Conservation (phyloP, 2,329 filamentous ascomycete species). For the Pezicula radicicola region DNA sequence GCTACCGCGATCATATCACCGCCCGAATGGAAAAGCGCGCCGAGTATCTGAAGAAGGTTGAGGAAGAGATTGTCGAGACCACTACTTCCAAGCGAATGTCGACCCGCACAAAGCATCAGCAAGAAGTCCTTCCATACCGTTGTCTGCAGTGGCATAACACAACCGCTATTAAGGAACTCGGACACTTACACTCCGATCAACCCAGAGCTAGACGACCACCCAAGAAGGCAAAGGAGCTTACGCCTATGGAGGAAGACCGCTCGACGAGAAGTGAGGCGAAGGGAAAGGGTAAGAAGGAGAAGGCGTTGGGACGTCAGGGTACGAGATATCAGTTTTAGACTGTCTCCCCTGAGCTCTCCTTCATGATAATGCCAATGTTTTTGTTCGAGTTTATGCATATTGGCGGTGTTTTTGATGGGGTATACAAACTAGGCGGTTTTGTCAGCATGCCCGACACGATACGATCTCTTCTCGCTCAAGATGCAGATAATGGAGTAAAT, state of each 20-base stretch:
- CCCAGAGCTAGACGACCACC: conserved; percentile 38
- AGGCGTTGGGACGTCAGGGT: conserved; percentile 15
- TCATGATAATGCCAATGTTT: no score
- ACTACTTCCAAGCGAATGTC: conserved; percentile 46
- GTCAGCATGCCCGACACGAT: no score
- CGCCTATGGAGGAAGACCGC: conserved; percentile 33
- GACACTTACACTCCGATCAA: conserved; percentile 58
- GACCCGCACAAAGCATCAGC: conserved; percentile 59
- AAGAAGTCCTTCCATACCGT: conserved; percentile 50
- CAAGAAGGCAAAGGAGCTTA: conserved; percentile 20
- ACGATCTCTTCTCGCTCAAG: no score
- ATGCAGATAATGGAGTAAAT: no score
- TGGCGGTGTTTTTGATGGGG: no score
- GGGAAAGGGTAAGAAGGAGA: conserved; percentile 24
- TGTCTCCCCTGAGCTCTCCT: no score
- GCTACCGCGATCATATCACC: conserved; percentile 72
- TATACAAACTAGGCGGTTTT: no score
- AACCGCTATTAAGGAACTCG: conserved; percentile 53
- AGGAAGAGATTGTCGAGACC: conserved; percentile 45
- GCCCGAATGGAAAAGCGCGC: conserved; percentile 79
- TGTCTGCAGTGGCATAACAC: conserved; percentile 66
- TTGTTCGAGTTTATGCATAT: no score
- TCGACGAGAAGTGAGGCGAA: conserved; percentile 28
- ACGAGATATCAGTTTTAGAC: conserved; percentile 14
- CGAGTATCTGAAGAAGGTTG: conserved; percentile 60